Evolutionary conservation across 2,329 filamentous ascomycete genomes (phyloP).

Genomic region (Aspergillus eucalypticola): DNA sequence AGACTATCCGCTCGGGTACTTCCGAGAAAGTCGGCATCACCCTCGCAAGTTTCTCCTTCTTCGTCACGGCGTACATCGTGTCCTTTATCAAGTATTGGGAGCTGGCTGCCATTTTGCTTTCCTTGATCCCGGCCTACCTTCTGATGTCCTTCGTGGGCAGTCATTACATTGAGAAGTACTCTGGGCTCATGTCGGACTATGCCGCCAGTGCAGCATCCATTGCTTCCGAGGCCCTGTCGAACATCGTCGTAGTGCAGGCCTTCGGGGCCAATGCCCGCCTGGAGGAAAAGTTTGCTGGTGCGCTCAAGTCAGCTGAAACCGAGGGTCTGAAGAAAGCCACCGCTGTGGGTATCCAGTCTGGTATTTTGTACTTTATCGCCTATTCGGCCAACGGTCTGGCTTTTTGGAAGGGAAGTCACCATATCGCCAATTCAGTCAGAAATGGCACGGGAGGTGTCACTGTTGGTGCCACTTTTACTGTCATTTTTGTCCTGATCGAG

Average conservation of each 20-base stretch:
- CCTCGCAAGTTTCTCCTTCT: constrained; percentile 64
- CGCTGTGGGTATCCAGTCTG: constrained; percentile 59
- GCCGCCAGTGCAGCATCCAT: constrained; percentile 62
- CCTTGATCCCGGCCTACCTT: constrained; percentile 63
- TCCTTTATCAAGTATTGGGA: constrained; percentile 65
- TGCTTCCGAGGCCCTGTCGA: constrained; percentile 62
- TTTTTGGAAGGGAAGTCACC: constrained; percentile 66
- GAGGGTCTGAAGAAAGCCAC: constrained; percentile 61
- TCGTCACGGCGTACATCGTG: constrained; percentile 66
- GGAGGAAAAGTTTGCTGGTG: constrained; percentile 59
- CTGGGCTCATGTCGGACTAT: constrained; percentile 52
- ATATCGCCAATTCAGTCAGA: constrained; percentile 46
- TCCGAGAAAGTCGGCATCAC: constrained; percentile 70
- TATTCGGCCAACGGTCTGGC: constrained; percentile 67
- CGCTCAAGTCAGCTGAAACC: constrained; percentile 52
- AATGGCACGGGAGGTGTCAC: constrained; percentile 23
- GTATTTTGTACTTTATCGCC: constrained; percentile 66
- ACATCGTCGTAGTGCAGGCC: constrained; percentile 64
- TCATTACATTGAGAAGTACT: constrained; percentile 55
- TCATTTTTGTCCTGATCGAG: constrained; percentile 43
- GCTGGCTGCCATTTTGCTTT: constrained; percentile 65
- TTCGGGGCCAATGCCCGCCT: constrained; percentile 62
- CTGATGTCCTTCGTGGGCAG: constrained; percentile 60
- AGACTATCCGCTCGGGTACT: constrained; percentile 66
- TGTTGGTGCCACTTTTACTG: constrained; percentile 40